Conservation (phyloP, 2,329 filamentous ascomycete species). For the Dichotomopilus funicola region DNA sequence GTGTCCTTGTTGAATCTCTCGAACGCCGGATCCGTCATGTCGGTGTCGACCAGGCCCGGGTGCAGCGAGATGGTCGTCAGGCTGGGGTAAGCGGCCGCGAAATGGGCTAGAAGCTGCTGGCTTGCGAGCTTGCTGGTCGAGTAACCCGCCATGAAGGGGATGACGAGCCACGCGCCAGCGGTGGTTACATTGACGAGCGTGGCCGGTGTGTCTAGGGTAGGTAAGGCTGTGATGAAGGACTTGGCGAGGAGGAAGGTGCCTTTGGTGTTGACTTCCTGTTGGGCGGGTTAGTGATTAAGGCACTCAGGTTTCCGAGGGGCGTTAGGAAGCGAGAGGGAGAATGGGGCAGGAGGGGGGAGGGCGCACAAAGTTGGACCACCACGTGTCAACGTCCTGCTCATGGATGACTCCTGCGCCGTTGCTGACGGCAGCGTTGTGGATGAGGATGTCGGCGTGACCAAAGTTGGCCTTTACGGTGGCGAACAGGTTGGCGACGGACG, state of each 20-base stretch:
- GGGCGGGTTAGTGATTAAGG: not conserved
- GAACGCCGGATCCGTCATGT: not conserved
- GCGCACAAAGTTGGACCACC: slow-evolving; percentile 6
- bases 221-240: not conserved
- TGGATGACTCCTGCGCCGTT: not conserved
- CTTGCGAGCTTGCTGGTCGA: slow-evolving; percentile 2
- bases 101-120: not conserved
- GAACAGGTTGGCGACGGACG: slow-evolving; percentile 1
- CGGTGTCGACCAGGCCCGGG: slow-evolving; percentile 6
- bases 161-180: not conserved
- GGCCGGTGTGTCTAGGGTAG: not conserved
- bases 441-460: slow-evolving; percentile 3
- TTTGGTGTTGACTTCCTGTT: slow-evolving; percentile 7
- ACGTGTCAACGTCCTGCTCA: not conserved
- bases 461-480: slow-evolving; percentile 1
- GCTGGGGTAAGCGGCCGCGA: not conserved
- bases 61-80: not conserved
- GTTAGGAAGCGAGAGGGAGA: not conserved
- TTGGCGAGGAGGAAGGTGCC: slow-evolving; percentile 1
- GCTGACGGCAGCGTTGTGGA: slow-evolving; percentile 1
- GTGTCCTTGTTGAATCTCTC: not conserved
- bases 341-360: not conserved
- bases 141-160: slow-evolving; percentile 4
- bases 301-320: not conserved
- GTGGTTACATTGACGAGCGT: slow-evolving; percentile 3